These are phyloP conservation scores for Hypomyces perniciosus DNA, from an alignment of 2,329 filamentous ascomycete genomes.

Conservation along the genomic window DNA sequence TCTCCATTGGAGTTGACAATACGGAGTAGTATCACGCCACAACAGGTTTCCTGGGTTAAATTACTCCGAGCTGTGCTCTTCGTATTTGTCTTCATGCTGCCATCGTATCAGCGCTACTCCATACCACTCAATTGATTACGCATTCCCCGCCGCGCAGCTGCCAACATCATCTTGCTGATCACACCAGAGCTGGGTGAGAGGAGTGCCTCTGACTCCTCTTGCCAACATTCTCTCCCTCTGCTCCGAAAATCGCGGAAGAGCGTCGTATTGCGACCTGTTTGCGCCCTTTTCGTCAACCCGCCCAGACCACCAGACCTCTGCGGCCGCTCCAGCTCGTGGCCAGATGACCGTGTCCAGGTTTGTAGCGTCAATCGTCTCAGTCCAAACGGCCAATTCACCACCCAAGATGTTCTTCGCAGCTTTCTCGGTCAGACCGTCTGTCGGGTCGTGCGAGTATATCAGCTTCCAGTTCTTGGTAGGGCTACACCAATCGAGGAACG, in stretches of 20 bases:
- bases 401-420: conserved; percentile 66
- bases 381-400: conserved; percentile 78
- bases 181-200: conserved; percentile 36
- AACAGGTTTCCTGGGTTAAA: neutral
- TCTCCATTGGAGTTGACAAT: too few species aligned
- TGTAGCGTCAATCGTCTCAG: conserved; percentile 65
- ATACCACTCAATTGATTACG: neutral
- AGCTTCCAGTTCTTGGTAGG: conserved; percentile 77
- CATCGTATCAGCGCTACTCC: too few species aligned
- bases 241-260: conserved; percentile 63
- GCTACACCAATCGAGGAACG: conserved; percentile 75
- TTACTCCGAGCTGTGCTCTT: neutral
- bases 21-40: too few species aligned
- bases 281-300: conserved; percentile 56
- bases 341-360: conserved; percentile 72
- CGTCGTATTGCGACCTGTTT: conserved; percentile 66
- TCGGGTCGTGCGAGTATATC: conserved; percentile 74
- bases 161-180: conserved; percentile 5
- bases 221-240: conserved; percentile 70
- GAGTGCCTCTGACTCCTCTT: conserved; percentile 56
- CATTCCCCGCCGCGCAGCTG: conserved; percentile 5
- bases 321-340: conserved; percentile 69
- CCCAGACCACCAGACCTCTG: conserved; percentile 77
- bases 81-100: too few species aligned
- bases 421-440: conserved; percentile 54